These are phyloP conservation scores for Pythium rhizo-oryzae DNA, from an alignment of 352 stramenopile genomes.

Conservation along the genomic window DNA sequence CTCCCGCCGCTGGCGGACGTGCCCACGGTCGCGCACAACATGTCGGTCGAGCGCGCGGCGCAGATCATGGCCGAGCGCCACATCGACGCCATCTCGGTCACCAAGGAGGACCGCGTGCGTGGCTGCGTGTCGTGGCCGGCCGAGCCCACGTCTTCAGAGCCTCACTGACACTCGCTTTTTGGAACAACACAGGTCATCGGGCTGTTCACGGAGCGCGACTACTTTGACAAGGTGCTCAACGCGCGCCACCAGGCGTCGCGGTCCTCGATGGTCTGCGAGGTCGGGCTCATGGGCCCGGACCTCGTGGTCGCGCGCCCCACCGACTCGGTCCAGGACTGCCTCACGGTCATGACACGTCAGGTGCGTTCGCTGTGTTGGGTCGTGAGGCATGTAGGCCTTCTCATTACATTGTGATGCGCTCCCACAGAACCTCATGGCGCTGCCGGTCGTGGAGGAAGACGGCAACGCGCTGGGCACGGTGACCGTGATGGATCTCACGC, in stretches of 20 bases:
- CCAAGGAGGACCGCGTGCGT: conserved; percentile 38
- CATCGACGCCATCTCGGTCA: conserved; percentile 38
- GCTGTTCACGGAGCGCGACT: conserved; percentile 49
- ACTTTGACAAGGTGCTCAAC: conserved; percentile 51
- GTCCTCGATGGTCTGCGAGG: conserved; percentile 38
- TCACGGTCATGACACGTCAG: conserved; percentile 44
- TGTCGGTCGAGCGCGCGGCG: conserved; percentile 37
- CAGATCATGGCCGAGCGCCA: conserved; percentile 45
- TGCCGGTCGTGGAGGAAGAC: conserved; percentile 45
- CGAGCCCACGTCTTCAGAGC: too few relatives aligned
- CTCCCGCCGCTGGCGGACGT: conserved; percentile 11
- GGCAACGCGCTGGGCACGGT: conserved; percentile 42
- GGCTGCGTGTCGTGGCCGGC: background rate
- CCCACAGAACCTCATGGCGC: conserved; percentile 34
- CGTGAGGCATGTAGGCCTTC: too few relatives aligned
- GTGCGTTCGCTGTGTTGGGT: conserved; percentile 7
- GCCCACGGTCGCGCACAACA: conserved; percentile 37
- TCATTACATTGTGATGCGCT: background rate
- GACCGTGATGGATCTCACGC: conserved; percentile 38
- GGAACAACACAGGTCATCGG: conserved; percentile 33
- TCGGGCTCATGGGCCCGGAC: conserved; percentile 38
- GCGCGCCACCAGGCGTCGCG: conserved; percentile 29
- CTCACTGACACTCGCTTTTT: background rate
- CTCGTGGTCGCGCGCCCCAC: conserved; percentile 44
- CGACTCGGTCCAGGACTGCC: conserved; percentile 42